Evolutionary conservation across 176 grass and related monocot genomes (phyloP).

Genomic region (Oryza meyeriana): DNA sequence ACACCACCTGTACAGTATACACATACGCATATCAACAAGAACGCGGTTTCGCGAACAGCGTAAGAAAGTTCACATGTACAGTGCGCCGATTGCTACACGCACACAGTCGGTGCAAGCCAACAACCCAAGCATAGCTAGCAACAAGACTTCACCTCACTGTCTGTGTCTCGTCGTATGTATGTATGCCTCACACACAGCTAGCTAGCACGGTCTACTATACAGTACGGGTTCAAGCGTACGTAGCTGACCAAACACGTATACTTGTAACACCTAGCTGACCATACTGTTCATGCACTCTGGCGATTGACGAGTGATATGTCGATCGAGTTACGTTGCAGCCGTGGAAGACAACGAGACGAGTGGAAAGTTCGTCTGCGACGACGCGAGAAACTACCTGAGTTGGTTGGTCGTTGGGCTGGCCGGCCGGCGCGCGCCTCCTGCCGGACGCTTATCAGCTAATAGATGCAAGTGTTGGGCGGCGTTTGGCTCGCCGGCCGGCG

Average conservation of each 20-base stretch:
- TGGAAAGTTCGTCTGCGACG: not conserved
- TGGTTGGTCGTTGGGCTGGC: not conserved
- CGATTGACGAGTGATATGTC: too few relatives aligned
- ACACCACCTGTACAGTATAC: not conserved
- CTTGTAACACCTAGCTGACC: not conserved
- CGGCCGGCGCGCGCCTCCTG: not conserved
- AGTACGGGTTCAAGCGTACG: not conserved
- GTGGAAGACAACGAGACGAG: not conserved
- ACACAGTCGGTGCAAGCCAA: not conserved
- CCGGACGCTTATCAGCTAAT: not conserved
- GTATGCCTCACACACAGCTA: not conserved
- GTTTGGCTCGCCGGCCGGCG: conserved; percentile 29
- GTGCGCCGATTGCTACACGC: not conserved
- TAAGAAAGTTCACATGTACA: not conserved
- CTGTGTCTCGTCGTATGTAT: not conserved
- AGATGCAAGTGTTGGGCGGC: conserved; percentile 11
- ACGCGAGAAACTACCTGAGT: not conserved
- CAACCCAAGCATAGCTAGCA: not conserved
- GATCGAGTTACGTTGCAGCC: too few relatives aligned
- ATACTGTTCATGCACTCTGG: too few relatives aligned
- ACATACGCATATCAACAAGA: not conserved
- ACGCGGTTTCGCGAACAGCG: not conserved
- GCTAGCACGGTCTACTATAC: not conserved
- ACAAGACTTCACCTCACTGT: not conserved
- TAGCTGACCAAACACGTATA: not conserved